These are phyloP conservation scores for Tricholomella constricta DNA, from an alignment of 768 basidiomycete genomes.

Conservation along the genomic window DNA sequence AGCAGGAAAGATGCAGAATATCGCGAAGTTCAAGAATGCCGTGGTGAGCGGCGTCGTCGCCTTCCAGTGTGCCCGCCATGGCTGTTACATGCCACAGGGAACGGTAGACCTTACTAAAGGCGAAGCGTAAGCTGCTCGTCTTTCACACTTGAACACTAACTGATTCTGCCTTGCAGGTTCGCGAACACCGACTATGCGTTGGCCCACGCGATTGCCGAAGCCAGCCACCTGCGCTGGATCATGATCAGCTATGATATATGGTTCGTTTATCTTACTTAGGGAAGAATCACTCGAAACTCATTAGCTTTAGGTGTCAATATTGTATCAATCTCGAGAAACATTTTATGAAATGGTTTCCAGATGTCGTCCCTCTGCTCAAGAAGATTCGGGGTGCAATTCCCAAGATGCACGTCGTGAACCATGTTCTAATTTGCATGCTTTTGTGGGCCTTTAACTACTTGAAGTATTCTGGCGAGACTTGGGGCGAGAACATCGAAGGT, in stretches of 20 bases:
- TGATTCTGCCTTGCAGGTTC: slow-evolving; percentile 15
- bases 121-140: slow-evolving; percentile 23
- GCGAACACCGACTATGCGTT: slow-evolving; percentile 26
- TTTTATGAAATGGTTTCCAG: slow-evolving; percentile 19
- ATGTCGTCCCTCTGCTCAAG: slow-evolving; percentile 8
- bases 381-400: slow-evolving; percentile 26
- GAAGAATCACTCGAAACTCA: too few relatives aligned
- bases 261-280: not conserved
- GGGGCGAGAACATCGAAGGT: slow-evolving; percentile 32
- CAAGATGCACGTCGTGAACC: slow-evolving; percentile 30
- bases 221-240: slow-evolving; percentile 15
- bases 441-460: slow-evolving; percentile 28
- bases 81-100: slow-evolving; percentile 23
- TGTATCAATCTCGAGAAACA: slow-evolving; percentile 19
- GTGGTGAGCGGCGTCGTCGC: too few relatives aligned
- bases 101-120: slow-evolving; percentile 29
- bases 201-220: slow-evolving; percentile 10
- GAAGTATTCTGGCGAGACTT: slow-evolving; percentile 22
- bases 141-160: not conserved
- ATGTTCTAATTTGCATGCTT: slow-evolving; percentile 24
- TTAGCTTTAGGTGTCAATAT: slow-evolving; percentile 21
- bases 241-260: slow-evolving; percentile 31
- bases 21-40: slow-evolving; percentile 27
- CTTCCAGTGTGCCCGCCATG: slow-evolving; percentile 30
- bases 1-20: slow-evolving; percentile 27